Percentiles rank a stretch among this genome's conserved stretches.
Conservation (phyloP, 352 stramenopile genomes). For the Elongisporangium prolatum region DNA sequence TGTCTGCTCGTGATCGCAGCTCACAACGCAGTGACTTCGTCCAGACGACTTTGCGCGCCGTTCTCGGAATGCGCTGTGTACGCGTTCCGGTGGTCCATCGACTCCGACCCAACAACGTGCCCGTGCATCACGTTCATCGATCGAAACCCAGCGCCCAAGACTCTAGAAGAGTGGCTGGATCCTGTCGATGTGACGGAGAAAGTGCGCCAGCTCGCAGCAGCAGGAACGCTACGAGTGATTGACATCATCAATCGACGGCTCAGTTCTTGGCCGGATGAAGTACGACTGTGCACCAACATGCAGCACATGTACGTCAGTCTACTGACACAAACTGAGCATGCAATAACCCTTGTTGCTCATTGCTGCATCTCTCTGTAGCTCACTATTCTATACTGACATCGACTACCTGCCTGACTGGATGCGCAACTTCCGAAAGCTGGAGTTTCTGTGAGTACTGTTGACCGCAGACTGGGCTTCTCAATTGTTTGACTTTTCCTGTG, state of each 20-base stretch:
- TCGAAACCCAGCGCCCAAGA: constrained; percentile 9
- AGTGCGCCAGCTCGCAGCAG: constrained; percentile 11
- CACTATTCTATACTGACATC: constrained; percentile 16
- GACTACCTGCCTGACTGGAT: constrained; percentile 12
- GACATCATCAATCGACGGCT: constrained; percentile 23
- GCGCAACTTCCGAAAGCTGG: constrained; percentile 12
- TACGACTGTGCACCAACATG: constrained; percentile 11
- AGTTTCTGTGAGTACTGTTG: constrained; percentile 18
- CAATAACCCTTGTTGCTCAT: background rate
- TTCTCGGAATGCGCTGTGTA: background rate
- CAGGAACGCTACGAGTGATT: constrained; percentile 12
- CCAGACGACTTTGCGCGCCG: background rate
- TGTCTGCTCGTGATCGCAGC: background rate
- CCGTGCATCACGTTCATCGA: constrained; percentile 32
- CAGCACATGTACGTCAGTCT: constrained; percentile 13
- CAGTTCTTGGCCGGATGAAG: constrained; percentile 11
- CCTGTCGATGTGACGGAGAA: constrained; percentile 7
- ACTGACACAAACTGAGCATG: background rate
- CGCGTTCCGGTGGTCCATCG: background rate
- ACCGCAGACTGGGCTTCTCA: background rate
- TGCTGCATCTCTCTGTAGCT: constrained; percentile 5
- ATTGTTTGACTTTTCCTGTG: background rate
- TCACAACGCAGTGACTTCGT: background rate
- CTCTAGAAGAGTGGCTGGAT: constrained; percentile 12
- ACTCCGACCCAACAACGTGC: constrained; percentile 9